A percentile compares a stretch with the other conserved stretches of the same genome.
These are phyloP conservation scores for Globisporangium cederbergense DNA, from an alignment of 352 stramenopile genomes.

Conservation along the genomic window DNA sequence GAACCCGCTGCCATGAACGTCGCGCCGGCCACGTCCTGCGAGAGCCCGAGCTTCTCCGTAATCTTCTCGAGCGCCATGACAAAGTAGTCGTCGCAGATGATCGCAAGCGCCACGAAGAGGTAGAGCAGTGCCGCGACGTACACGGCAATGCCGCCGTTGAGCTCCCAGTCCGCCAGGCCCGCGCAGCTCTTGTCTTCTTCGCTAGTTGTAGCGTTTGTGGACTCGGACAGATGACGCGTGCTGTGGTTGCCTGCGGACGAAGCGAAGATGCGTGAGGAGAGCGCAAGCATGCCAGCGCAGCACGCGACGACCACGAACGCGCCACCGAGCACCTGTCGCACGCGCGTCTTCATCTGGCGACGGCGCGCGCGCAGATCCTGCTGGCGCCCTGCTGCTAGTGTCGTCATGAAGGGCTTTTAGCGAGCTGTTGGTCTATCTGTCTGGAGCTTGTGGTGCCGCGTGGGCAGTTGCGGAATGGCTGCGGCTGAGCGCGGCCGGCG, in stretches of 20 bases:
- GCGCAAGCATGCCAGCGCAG: slow-evolving; percentile 13
- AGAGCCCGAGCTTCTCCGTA: slow-evolving; percentile 53
- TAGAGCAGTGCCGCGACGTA: slow-evolving; percentile 68
- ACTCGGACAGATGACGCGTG: slow-evolving; percentile 17
- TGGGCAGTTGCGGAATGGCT: slow-evolving; percentile 3
- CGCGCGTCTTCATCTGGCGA: slow-evolving; percentile 11
- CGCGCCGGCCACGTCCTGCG: slow-evolving; percentile 73
- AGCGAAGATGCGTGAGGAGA: slow-evolving; percentile 2
- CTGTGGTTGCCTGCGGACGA: not conserved
- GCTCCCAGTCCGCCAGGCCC: slow-evolving; percentile 43
- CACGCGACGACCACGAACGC: slow-evolving; percentile 23
- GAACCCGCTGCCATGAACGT: slow-evolving; percentile 85
- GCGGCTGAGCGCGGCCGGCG: not conserved
- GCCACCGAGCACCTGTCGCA: slow-evolving; percentile 24
- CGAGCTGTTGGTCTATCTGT: not conserved
- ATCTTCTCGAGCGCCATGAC: slow-evolving; percentile 77
- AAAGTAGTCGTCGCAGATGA: slow-evolving; percentile 90
- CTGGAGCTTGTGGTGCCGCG: not conserved
- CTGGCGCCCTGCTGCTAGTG: not conserved
- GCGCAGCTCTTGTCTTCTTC: slow-evolving; percentile 30
- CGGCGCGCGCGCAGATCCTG: slow-evolving; percentile 4
- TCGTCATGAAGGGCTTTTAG: not conserved
- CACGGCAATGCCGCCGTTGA: slow-evolving; percentile 48
- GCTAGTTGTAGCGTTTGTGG: slow-evolving; percentile 5
- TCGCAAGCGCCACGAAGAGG: slow-evolving; percentile 82